Conservation (phyloP, 306 rosid genomes). For the Oemleria cerasiformis region DNA sequence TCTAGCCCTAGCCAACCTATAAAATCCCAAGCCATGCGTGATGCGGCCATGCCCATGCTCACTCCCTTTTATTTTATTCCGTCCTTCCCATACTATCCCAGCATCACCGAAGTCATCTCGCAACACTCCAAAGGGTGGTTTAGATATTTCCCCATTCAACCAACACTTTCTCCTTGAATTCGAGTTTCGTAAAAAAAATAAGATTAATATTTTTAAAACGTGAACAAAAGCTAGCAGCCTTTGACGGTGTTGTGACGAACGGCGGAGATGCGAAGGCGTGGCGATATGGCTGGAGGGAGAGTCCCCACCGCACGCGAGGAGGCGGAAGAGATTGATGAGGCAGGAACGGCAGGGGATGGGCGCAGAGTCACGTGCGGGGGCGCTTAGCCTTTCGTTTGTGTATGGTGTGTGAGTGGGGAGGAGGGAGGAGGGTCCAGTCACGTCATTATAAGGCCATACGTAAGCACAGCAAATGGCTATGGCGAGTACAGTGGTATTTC, state of each 20-base stretch:
- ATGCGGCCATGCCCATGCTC: background rate
- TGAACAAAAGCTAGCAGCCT: conserved; percentile 5
- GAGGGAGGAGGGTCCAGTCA: conserved; percentile 29
- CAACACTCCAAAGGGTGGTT: background rate
- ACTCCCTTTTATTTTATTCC: background rate
- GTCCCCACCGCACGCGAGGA: conserved; percentile 75
- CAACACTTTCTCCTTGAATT: too few relatives aligned
- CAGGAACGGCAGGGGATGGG: conserved; percentile 48
- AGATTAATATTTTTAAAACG: conserved; percentile 5
- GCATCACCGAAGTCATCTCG: background rate
- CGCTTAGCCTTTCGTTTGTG: background rate
- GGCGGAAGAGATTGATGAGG: conserved; percentile 16
- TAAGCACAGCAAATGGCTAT: conserved; percentile 31
- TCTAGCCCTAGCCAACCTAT: background rate
- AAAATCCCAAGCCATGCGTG: background rate
- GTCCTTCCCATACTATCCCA: background rate
- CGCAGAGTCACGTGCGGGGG: conserved; percentile 53
- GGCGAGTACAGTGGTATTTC: too few relatives aligned
- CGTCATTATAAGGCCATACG: conserved; percentile 29
- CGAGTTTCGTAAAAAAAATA: too few relatives aligned
- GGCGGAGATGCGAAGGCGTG: conserved; percentile 1
- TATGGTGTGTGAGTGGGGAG: background rate
- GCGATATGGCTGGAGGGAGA: conserved; percentile 4
- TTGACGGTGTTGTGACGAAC: conserved; percentile 30
- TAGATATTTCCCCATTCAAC: background rate